These are phyloP conservation scores for Capronia epimyces DNA, from an alignment of 2,329 filamentous ascomycete species.

Conservation along the genomic window DNA sequence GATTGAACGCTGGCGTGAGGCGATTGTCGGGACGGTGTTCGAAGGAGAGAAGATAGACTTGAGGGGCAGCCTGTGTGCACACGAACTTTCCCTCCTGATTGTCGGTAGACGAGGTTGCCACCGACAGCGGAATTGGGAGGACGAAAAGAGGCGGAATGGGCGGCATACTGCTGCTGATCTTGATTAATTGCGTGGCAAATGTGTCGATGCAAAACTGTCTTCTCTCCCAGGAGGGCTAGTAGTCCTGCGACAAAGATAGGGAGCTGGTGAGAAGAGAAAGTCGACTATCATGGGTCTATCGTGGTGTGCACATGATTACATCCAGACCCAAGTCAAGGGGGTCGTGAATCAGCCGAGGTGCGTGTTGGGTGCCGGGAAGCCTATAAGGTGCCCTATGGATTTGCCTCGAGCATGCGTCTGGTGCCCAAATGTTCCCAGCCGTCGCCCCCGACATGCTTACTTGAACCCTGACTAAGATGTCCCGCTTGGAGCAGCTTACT, in stretches of 20 bases:
- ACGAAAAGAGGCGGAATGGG: constrained; percentile 49
- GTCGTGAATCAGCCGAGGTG: constrained; percentile 1
- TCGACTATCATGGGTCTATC: no score
- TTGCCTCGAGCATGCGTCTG: no score
- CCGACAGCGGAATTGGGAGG: constrained; percentile 49
- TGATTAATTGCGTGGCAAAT: not conserved
- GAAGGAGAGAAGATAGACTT: constrained; percentile 69
- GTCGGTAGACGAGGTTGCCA: constrained; percentile 28
- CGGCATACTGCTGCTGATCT: constrained; percentile 13
- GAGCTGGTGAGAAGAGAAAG: no score
- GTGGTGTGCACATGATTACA: not conserved
- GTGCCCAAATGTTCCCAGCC: no score
- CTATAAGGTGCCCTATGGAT: no score
- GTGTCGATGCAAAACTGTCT: not conserved
- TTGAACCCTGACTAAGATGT: constrained; percentile 18
- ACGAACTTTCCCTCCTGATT: constrained; percentile 49
- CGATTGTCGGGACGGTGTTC: constrained; percentile 69
- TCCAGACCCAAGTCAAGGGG: no score
- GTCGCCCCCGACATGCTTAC: no score
- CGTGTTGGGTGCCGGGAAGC: not conserved
- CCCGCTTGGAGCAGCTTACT: constrained; percentile 2
- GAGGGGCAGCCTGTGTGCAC: constrained; percentile 55
- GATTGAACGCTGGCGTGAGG: constrained; percentile 62
- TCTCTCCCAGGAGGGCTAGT: not conserved
- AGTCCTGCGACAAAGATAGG: not conserved